These are phyloP conservation scores for Heracleum sosnowskyi DNA, from an alignment of 129 eudicot species.

Conservation along the genomic window DNA sequence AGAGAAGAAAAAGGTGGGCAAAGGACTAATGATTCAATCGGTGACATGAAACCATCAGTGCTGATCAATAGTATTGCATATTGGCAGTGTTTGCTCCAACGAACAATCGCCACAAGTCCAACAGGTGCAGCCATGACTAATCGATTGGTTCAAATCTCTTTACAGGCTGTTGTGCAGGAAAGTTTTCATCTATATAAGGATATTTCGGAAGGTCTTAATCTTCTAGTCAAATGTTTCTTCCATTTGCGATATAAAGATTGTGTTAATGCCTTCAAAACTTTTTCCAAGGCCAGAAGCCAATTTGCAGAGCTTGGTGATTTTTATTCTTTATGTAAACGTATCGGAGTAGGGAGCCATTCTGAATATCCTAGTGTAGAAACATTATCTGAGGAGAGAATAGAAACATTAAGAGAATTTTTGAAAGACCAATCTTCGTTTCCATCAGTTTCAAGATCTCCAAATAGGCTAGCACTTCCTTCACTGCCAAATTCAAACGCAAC, in stretches of 20 bases:
- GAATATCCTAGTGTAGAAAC: conserved; percentile 51
- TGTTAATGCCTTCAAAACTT: conserved; percentile 35
- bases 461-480: conserved; percentile 11
- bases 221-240: conserved; percentile 43
- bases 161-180: conserved; percentile 50
- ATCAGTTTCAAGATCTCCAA: conserved; percentile 2
- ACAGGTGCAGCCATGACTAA: conserved; percentile 39
- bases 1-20: background rate
- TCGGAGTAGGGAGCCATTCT: conserved; percentile 40
- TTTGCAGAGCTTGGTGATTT: conserved; percentile 48
- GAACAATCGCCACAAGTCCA: conserved; percentile 58
- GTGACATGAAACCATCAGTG: conserved; percentile 53
- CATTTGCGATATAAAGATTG: conserved; percentile 46
- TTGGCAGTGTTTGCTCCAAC: conserved; percentile 57
- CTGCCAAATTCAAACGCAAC: background rate
- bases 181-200: conserved; percentile 63
- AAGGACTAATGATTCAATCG: conserved; percentile 22
- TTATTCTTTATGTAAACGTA: conserved; percentile 33
- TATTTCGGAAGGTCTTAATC: conserved; percentile 49
- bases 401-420: conserved; percentile 50
- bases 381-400: conserved; percentile 42
- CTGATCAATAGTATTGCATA: conserved; percentile 40
- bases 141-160: conserved; percentile 37
- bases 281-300: conserved; percentile 50
- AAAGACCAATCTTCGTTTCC: conserved; percentile 44